Evolutionary conservation across 257 asterid species (phyloP), one percentile per base, ranked within the genome.

Genomic region (Plantago major): DNA sequence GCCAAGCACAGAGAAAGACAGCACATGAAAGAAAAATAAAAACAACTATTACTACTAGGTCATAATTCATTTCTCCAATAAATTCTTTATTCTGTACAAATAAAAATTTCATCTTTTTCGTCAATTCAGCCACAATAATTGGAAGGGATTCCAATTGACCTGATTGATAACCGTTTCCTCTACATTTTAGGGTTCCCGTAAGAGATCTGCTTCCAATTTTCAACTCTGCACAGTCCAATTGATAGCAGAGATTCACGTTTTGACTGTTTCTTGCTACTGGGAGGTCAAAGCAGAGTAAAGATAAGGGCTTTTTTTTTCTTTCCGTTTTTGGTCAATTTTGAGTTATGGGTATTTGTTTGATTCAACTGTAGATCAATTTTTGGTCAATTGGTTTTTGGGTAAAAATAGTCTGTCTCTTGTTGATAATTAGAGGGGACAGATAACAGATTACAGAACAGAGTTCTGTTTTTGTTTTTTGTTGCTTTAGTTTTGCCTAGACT

Each of bases 121-220:
- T 4, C 40, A 33, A 33, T 33, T 33, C 40, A 33, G 5, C 40
- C 40, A 33, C 40, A 33, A 33, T 33, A 33, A 33, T 33, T 33
- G 40, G 40, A 33, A 33, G 7, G 40, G 40, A 22, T 22, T 22
- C 26, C 26, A 2, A 22, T 22, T 22, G 26, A 22, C 26, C 26
- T 22, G 26, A 22, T 22, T 22, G 26, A 22, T 22, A 22, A 22
- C 26, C 3, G 40, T 4, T 19, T 42, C 37, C 33, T 43, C 58
- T 55, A 48, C 14, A 47, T 19, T 50, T 57, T 44, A 42, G 62
- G 62, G 17, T 53, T 66, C 51, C 44, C 52, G 67, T 38, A 45
- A 52, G 64, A 73, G 82, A 77, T 77, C 82, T 70, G 67, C 52
- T n/a, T n/a, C n/a, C n/a, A n/a, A n/a, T n/a, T n/a, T n/a, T n/a